These are phyloP conservation scores for Pythium vanterpoolii DNA, from an alignment of 352 stramenopile genomes.

Conservation along the genomic window DNA sequence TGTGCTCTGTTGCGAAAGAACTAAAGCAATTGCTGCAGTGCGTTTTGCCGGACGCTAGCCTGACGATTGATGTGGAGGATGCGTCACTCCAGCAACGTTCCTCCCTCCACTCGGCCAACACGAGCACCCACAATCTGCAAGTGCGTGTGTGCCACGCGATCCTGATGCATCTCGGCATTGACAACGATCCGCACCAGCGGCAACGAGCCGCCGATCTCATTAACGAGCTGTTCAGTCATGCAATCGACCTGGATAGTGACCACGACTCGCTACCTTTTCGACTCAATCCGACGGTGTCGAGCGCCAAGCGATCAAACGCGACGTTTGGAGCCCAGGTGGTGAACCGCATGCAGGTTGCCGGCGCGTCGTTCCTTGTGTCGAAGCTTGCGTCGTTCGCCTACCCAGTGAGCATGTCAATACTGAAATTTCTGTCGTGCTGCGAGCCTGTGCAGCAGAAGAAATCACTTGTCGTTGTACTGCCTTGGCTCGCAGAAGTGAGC, in stretches of 20 bases:
- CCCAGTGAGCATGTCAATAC: slow-evolving; percentile 36
- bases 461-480: slow-evolving; percentile 45
- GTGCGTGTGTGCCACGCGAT: slow-evolving; percentile 41
- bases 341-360: slow-evolving; percentile 32
- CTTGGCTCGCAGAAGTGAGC: slow-evolving; percentile 50
- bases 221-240: slow-evolving; percentile 10
- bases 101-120: background rate
- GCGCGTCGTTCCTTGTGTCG: slow-evolving; percentile 30
- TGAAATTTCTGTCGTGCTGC: slow-evolving; percentile 38
- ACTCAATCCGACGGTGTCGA: slow-evolving; percentile 17
- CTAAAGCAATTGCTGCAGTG: slow-evolving; percentile 6
- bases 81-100: background rate
- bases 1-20: slow-evolving; percentile 18
- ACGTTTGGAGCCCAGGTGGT: slow-evolving; percentile 22
- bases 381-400: slow-evolving; percentile 31
- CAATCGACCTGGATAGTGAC: background rate
- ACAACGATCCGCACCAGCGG: slow-evolving; percentile 34
- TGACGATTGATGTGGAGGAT: background rate
- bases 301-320: slow-evolving; percentile 15
- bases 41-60: background rate
- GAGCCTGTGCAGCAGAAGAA: slow-evolving; percentile 42
- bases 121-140: slow-evolving; percentile 21
- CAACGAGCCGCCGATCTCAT: slow-evolving; percentile 23
- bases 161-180: slow-evolving; percentile 51
- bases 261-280: slow-evolving; percentile 1